Evolutionary conservation across 768 basidiomycete species (phyloP), one percentile per base, ranked within the genome.

Genomic region (Trametes sanguinea): DNA sequence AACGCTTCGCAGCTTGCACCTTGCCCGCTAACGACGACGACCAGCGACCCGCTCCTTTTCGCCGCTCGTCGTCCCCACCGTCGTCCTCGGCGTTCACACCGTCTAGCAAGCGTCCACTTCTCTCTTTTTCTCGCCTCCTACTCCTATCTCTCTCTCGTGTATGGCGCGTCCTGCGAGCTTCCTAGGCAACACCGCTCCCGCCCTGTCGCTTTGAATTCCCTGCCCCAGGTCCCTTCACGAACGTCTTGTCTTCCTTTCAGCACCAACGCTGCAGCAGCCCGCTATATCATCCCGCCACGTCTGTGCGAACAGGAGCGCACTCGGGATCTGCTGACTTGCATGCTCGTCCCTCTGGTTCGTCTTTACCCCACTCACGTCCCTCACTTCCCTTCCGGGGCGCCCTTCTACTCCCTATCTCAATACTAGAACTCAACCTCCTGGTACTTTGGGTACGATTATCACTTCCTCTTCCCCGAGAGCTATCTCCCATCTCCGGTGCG

Each of bases 11-110:
- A 47, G 46, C 57, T 62, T 47, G 42, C 51, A 51, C 61, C 51
- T 62, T 47, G 57, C 42, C 63, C 64, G 59, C 64, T 60, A 59
- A 67, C 67, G 59, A 62, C 67, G 59, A 62, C 63, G 57, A 63
- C 64, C 61, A 61, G 61, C 61, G 47, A 64, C 58, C n/a, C 63
- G 58, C 54, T 64, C 58, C n/a, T 54, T 62, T 61, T 61, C 53
- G 32, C 63, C 62, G 54, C 59, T 60, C 61, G n/a, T 62, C 58
- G 42, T 57, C 53, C 54, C 16, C 54, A 43, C 52, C 54, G 40
- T 59, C 55, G 35, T 33, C 35, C 60, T 40, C 52, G 46, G 44
- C 57, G 58, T 50, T 54, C 39, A 48, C 17, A n/a, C 46, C 45
- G 30, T 29, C 16, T 33, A 39, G 50, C 22, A 33, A 50, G 16